phyloP scores from a whole-genome alignment of 2,329 filamentous ascomycete genomes.

The Hysterium pulicare region DNA sequence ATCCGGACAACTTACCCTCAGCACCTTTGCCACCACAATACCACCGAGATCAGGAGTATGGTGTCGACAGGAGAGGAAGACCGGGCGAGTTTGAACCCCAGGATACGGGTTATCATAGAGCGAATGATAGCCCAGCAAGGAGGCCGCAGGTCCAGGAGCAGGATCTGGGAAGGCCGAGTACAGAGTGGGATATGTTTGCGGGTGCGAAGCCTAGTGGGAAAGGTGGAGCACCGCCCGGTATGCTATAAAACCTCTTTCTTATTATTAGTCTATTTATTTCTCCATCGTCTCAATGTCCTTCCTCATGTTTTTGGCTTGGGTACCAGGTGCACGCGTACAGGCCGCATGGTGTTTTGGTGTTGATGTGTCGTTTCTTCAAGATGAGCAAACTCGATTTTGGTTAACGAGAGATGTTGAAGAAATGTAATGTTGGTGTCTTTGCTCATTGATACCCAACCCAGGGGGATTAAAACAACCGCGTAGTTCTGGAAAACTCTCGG shows the following conservation, averaged over 20 bases:
- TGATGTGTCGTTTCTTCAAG: not conserved
- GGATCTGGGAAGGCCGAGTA: constrained; percentile 9
- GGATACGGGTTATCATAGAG: constrained; percentile 16
- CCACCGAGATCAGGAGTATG: constrained; percentile 25
- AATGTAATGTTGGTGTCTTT: not conserved
- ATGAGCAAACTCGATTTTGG: not conserved
- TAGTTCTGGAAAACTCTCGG: too few species aligned
- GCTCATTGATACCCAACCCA: not conserved
- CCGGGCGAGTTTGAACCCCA: constrained; percentile 18
- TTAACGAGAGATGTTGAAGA: not conserved
- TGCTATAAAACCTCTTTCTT: constrained; percentile 1
- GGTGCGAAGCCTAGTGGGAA: constrained; percentile 8
- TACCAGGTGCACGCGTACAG: not conserved
- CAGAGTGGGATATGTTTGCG: constrained; percentile 25
- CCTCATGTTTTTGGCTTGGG: not conserved
- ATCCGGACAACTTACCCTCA: constrained; percentile 19
- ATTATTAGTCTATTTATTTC: not conserved
- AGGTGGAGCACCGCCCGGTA: constrained; percentile 2
- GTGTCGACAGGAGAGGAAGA: constrained; percentile 10
- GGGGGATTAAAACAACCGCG: too few species aligned
- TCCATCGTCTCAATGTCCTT: constrained; percentile 1
- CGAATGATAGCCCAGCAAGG: not conserved
- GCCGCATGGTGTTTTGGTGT: not conserved
- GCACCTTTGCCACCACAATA: constrained; percentile 14
- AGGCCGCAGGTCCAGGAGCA: constrained; percentile 1